Conservation (phyloP, 148 eudicot species). For the Rhododendron kiyosumense region DNA sequence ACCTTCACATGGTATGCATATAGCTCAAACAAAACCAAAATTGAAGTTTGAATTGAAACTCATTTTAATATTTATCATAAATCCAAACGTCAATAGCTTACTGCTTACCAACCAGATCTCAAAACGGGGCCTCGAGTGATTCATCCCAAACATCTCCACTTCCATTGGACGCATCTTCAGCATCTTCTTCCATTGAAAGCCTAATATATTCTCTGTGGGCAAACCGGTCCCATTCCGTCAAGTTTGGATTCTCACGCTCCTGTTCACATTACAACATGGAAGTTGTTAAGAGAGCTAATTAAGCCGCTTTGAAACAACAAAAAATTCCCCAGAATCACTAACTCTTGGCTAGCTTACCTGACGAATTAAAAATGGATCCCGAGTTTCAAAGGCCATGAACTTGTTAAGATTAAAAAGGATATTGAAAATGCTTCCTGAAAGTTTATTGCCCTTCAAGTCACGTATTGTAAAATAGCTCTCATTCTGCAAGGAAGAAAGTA, state of each 20-base stretch:
- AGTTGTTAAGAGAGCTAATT: neutral
- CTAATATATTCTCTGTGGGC: constrained; percentile 96
- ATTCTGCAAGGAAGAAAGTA: constrained; percentile 44
- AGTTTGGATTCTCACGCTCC: constrained; percentile 92
- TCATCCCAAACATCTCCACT: constrained; percentile 99
- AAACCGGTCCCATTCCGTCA: constrained; percentile 99
- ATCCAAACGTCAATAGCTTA: constrained; percentile 3
- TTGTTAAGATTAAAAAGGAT: constrained; percentile 92
- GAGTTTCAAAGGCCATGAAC: constrained; percentile 97
- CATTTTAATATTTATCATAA: neutral
- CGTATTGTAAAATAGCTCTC: constrained; percentile 72
- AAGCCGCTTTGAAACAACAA: neutral
- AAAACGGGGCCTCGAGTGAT: constrained; percentile 95
- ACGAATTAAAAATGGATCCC: constrained; percentile 95
- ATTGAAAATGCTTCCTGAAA: constrained; percentile 85
- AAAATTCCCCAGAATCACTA: neutral
- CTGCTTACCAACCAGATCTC: constrained; percentile 37
- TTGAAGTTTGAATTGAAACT: neutral
- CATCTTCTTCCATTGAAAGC: constrained; percentile 99
- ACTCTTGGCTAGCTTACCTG: constrained; percentile 51
- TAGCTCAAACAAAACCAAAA: neutral
- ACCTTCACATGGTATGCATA: neutral
- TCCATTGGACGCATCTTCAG: constrained; percentile 95
- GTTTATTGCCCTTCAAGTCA: constrained; percentile 80
- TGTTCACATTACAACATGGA: constrained; percentile 24